Evolutionary conservation across 371 early-diverging fungal species (phyloP), one percentile per base, ranked within the genome.

Genomic region (Choanephora cucurbitarum): DNA sequence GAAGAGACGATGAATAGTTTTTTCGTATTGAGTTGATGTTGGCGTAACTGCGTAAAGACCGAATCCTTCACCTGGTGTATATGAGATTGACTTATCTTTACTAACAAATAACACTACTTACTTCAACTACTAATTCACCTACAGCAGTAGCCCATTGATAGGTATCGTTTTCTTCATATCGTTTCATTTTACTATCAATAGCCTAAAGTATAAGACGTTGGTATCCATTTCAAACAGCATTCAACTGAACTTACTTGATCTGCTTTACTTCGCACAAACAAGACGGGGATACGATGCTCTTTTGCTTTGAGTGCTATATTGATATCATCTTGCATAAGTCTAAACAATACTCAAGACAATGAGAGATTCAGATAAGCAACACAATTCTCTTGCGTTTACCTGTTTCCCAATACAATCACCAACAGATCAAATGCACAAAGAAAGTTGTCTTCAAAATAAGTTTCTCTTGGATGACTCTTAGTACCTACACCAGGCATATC

Each of bases 401-500:
- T 60, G 47, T 79, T 73, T 9, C 76, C 71, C n/a, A 63, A 60
- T 14, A 79, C 79, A 51, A 79, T 68, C 11, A 79, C 62, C 9
- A 79, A 54, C 14, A 76, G 60, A 64, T 79, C 79, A 63, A 79
- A 79, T 4, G 76, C 74, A 52, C 63, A 67, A 15, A 79, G 54
- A 52, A 66, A 75, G 18, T 79, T 75, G n/a, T 73, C 66, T 31
- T 79, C 67, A 24, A 79, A 79, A 58, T 79, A 79, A 0, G 76
- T 76, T 10, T 72, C 70, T 22, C 67, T 64, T 1, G 68, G 67
- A 49, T 75, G 71, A 39, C 61, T 60, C 47, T 55, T 54, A 14
- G 79, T 79, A 5, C 74, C 74, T 13, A 74, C 76, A 11, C 76
- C 79, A 15, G 79, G 79, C 71, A 79, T 72, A 63, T 79, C 79